A percentile compares a stretch with the other conserved stretches of the same genome.
phyloP scores from a whole-genome alignment of 495 filamentous ascomycete species.

The Glonium stellatum region DNA sequence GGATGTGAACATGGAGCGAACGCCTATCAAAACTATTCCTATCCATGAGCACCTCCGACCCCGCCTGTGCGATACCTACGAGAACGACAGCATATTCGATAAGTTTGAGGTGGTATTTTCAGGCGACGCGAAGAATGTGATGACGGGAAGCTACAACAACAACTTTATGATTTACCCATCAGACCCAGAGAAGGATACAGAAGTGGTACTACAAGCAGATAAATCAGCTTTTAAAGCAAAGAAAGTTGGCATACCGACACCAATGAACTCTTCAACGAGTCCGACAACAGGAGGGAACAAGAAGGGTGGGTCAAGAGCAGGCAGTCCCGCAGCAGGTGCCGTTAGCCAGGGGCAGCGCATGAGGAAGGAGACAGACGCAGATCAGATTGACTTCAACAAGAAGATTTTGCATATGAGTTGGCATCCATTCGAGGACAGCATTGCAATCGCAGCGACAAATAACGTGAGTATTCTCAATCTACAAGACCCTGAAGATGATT shows the following conservation, averaged over 20 bases:
- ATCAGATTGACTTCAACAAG: slow-evolving; percentile 99
- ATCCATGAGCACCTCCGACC: slow-evolving; percentile 97
- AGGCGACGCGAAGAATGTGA: slow-evolving; percentile 95
- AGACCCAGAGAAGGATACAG: slow-evolving; percentile 88
- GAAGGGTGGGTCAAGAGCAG: slow-evolving; percentile 73
- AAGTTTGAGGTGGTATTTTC: slow-evolving; percentile 99
- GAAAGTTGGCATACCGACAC: slow-evolving; percentile 96
- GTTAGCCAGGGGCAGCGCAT: slow-evolving; percentile 80
- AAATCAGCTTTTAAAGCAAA: slow-evolving; percentile 99
- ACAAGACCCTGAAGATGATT: slow-evolving; percentile 19
- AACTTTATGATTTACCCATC: slow-evolving; percentile 99
- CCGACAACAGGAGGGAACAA: slow-evolving; percentile 62
- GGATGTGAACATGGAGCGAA: slow-evolving; percentile 98
- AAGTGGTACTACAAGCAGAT: slow-evolving; percentile 95
- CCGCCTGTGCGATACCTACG: slow-evolving; percentile 93
- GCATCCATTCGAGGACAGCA: slow-evolving; percentile 99
- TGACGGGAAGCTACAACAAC: slow-evolving; percentile 99
- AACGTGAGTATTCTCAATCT: slow-evolving; percentile 61
- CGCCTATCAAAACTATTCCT: slow-evolving; percentile 95
- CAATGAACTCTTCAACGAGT: slow-evolving; percentile 75
- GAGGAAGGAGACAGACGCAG: slow-evolving; percentile 98
- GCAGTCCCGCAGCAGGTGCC: slow-evolving; percentile 75
- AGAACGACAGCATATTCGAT: slow-evolving; percentile 99
- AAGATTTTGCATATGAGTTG: slow-evolving; percentile 99
- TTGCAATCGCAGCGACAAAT: slow-evolving; percentile 98